Percentiles rank a stretch among this genome's conserved stretches.
Evolutionary conservation across 179 eudicot genomes (phyloP).

Genomic region (Actinidia chinensis): DNA sequence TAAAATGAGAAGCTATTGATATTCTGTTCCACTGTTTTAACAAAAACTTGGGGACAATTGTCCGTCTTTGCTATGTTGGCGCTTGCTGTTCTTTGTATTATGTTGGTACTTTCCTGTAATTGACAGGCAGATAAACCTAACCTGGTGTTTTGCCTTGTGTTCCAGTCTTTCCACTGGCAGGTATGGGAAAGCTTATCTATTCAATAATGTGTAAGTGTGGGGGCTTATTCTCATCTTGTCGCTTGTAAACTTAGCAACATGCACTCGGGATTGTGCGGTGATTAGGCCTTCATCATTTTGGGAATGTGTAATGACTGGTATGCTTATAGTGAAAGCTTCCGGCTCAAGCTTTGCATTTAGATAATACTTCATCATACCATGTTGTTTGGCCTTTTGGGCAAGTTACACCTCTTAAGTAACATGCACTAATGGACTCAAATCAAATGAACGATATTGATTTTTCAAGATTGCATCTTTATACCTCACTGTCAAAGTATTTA

Average conservation of each 20-base stretch:
- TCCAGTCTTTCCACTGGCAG: slow-evolving; percentile 69
- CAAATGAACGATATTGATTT: too few relatives aligned
- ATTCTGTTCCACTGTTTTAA: not conserved
- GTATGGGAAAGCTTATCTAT: slow-evolving; percentile 80
- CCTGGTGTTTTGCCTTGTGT: slow-evolving; percentile 24
- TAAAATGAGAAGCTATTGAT: not conserved
- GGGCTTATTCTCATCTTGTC: not conserved
- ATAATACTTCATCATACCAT: too few relatives aligned
- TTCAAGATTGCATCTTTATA: too few relatives aligned
- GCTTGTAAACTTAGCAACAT: not conserved
- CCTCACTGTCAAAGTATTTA: too few relatives aligned
- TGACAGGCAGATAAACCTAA: not conserved
- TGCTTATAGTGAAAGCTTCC: not conserved
- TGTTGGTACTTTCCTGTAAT: not conserved
- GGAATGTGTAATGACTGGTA: not conserved
- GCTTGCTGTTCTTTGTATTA: not conserved
- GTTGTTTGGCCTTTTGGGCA: too few relatives aligned
- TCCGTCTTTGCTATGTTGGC: not conserved
- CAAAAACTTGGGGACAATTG: not conserved
- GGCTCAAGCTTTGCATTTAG: not conserved
- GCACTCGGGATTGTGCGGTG: not conserved
- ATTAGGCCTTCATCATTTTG: not conserved
- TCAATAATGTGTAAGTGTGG: slow-evolving; percentile 66
- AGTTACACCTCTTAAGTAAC: too few relatives aligned
- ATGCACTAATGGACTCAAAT: too few relatives aligned